Evolutionary conservation across 73 alveolate species (phyloP).

Genomic region (Vitrella brassicaformis): DNA sequence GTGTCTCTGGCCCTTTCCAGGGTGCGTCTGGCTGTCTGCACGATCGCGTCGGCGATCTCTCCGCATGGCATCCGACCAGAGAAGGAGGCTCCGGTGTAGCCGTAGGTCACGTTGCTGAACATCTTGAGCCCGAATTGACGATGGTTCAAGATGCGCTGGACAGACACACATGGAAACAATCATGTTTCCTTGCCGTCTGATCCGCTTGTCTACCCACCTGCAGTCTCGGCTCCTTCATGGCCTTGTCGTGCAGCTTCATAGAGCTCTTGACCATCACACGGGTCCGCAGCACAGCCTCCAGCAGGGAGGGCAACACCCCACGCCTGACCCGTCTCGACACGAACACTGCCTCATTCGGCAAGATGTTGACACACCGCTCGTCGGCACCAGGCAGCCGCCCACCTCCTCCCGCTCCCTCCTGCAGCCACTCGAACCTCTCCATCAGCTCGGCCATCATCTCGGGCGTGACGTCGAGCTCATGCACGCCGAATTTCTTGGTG

Average conservation of each 20-base stretch:
- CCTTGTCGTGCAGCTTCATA: neutral
- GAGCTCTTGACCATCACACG: neutral
- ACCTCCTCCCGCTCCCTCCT: neutral
- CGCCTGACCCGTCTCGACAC: neutral
- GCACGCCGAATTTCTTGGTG: neutral
- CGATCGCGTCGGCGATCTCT: conserved; percentile 90
- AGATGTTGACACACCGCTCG: neutral
- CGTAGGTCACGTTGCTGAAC: conserved; percentile 24
- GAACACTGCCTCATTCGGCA: neutral
- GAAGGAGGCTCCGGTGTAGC: conserved; percentile 93
- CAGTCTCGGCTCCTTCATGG: too few species aligned
- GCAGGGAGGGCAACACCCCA: neutral
- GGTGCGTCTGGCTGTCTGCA: conserved; percentile 80
- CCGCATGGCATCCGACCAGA: conserved; percentile 99
- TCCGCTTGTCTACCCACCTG: neutral
- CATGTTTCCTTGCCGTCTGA: neutral
- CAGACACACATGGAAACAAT: too few species aligned
- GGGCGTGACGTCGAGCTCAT: neutral
- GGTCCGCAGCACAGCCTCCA: neutral
- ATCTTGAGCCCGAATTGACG: conserved; percentile 29
- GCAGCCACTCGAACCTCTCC: neutral
- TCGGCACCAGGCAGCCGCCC: too few species aligned
- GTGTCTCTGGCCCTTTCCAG: conserved; percentile 57
- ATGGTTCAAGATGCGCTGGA: conserved; percentile 7
- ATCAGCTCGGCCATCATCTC: neutral